Evolutionary conservation across 495 filamentous ascomycete species (phyloP).

Genomic region (Penicillium odoratum): DNA sequence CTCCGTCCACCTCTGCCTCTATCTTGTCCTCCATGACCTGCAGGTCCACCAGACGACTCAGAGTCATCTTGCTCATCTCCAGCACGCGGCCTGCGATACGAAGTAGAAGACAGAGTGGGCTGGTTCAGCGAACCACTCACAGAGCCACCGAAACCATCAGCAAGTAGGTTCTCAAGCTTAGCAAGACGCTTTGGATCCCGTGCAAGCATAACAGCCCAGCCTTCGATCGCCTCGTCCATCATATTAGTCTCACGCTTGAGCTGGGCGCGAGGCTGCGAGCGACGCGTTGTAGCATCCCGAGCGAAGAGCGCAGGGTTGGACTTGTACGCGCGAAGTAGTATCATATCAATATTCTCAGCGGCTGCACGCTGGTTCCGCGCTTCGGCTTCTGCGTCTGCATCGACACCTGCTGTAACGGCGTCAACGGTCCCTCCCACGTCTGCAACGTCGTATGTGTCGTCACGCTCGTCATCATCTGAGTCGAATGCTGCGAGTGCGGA

Average conservation of each 20-base stretch:
- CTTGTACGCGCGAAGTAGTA: conserved; percentile 68
- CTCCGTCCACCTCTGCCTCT: conserved; percentile 51
- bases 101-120: conserved; percentile 57
- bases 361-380: conserved; percentile 28
- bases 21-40: conserved; percentile 52
- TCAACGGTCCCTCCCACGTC: conserved; percentile 91
- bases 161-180: conserved; percentile 65
- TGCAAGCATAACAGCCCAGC: conserved; percentile 83
- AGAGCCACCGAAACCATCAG: conserved; percentile 51
- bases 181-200: conserved; percentile 66
- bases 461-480: conserved; percentile 92
- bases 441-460: conserved; percentile 92
- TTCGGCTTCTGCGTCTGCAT: conserved; percentile 38
- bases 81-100: conserved; percentile 46
- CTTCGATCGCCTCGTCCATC: conserved; percentile 94
- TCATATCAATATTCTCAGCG: conserved; percentile 42
- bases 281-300: conserved; percentile 66
- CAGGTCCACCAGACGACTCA: conserved; percentile 41
- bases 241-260: conserved; percentile 77
- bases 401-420: conserved; percentile 28
- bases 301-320: conserved; percentile 62
- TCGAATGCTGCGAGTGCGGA: conserved; percentile 90
- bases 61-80: conserved; percentile 35
- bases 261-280: conserved; percentile 56
- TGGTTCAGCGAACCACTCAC: conserved; percentile 46